phyloP scores from a whole-genome alignment of 129 eudicot genomes.

The Saposhnikovia divaricata region DNA sequence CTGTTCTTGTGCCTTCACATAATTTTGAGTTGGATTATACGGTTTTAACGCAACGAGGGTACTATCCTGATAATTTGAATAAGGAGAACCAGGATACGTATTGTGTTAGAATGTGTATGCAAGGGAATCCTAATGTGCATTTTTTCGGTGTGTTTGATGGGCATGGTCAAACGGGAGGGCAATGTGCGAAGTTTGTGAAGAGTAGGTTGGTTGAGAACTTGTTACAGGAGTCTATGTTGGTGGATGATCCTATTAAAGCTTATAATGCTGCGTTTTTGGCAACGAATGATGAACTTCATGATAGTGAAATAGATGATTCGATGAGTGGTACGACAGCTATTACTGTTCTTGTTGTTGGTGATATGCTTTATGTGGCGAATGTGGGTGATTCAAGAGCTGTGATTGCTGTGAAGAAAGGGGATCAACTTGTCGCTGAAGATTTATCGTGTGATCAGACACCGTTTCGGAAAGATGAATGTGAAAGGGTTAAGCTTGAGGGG shows the following conservation, averaged over 20 bases:
- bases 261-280: slow-evolving; percentile 52
- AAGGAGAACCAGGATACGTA: slow-evolving; percentile 89
- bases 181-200: slow-evolving; percentile 71
- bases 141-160: slow-evolving; percentile 98
- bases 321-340: slow-evolving; percentile 99
- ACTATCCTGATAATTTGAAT: slow-evolving; percentile 76
- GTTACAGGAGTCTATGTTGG: slow-evolving; percentile 38
- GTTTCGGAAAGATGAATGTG: slow-evolving; percentile 79
- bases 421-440: slow-evolving; percentile 52
- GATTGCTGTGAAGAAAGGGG: slow-evolving; percentile 54
- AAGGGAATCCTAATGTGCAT: slow-evolving; percentile 78
- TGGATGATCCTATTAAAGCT: slow-evolving; percentile 73
- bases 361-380: slow-evolving; percentile 79
- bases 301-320: slow-evolving; percentile 69
- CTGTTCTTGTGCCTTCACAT: slow-evolving; percentile 66
- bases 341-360: slow-evolving; percentile 69
- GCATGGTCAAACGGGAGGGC: slow-evolving; percentile 67
- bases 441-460: slow-evolving; percentile 89
- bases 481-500: slow-evolving; percentile 77
- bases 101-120: slow-evolving; percentile 53
- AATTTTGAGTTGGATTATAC: slow-evolving; percentile 65
- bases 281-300: slow-evolving; percentile 63
- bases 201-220: slow-evolving; percentile 56
- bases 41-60: slow-evolving; percentile 62
- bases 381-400: slow-evolving; percentile 98